Evolutionary conservation across 805 yeast species (phyloP), one percentile per base, ranked within the genome.

Genomic region (Candida krabiensis): DNA sequence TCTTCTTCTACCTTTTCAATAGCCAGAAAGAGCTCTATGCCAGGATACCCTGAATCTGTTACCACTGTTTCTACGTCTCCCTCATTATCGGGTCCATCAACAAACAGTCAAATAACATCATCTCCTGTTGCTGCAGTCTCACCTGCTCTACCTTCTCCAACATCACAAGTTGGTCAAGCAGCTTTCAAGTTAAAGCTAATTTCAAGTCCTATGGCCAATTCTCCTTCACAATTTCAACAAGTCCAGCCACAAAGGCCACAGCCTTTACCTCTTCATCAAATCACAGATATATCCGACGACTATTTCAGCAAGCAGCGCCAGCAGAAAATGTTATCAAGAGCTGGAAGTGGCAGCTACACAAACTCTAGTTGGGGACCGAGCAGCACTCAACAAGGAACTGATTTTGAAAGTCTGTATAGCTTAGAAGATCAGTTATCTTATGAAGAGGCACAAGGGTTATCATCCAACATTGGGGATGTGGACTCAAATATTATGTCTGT

Each of bases 211-310:
- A n/a, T n/a, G 12, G 29, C 13, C 16, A 26, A n/a, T 26, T 26
- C 29, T 7, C 16, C 16, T n/a, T 22, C 25, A 9, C 25, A 22
- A 22, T 22, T 22, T 26, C 6, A 33, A 25, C 31, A 40, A 16
- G 9, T 9, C 40, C 23, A 33, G 19, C 17, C 18, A 14, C 35
- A 30, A 24, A 28, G 41, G 17, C 27, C 47, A 9, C 46, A 38
- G 24, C 36, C 46, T n/a, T 19, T 35, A 41, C 43, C 51, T 2
- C 27, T 29, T 23, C 42, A 38, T 6, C 44, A 37, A n/a, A 28
- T 40, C 5, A 28, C 41, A 4, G 60, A 55, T 42, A 49, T 55
- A 8, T 47, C 55, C 7, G 60, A 55, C 30, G 56, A 53, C 17
- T 55, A 55, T 26, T 55, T 55, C 38, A 44, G 37, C 26, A 52